These are phyloP conservation scores for Pilatotrama ljubarskyi DNA, from an alignment of 768 basidiomycete genomes.

Conservation along the genomic window DNA sequence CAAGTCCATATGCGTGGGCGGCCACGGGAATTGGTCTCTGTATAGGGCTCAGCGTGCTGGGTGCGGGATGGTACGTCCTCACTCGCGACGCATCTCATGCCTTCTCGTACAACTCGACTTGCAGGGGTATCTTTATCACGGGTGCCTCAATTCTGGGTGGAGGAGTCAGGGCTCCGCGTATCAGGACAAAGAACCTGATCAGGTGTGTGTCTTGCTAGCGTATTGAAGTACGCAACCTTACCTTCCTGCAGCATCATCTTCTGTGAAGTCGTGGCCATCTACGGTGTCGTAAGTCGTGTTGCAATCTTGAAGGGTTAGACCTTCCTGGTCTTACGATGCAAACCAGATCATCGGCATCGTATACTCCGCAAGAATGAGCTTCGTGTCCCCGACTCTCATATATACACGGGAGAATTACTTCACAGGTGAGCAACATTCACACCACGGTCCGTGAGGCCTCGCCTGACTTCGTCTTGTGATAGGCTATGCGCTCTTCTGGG, in stretches of 20 bases:
- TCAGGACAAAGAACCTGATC: conserved; percentile 96
- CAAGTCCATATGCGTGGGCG: conserved; percentile 92
- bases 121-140: conserved; percentile 96
- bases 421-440: conserved; percentile 56
- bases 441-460: no score
- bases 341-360: conserved; percentile 92
- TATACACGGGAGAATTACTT: conserved; percentile 91
- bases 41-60: conserved; percentile 89
- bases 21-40: conserved; percentile 89
- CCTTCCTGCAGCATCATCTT: conserved; percentile 80
- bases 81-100: not conserved
- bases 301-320: not conserved
- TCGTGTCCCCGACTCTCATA: conserved; percentile 60
- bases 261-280: conserved; percentile 99
- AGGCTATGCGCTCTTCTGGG: conserved; percentile 97
- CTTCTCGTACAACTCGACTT: not conserved
- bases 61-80: conserved; percentile 88
- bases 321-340: not conserved
- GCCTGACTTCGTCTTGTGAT: not conserved
- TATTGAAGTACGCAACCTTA: not conserved
- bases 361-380: conserved; percentile 78
- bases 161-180: conserved; percentile 90
- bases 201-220: conserved; percentile 52
- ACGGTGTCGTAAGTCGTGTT: conserved; percentile 76
- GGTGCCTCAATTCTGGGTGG: conserved; percentile 97